phyloP scores from a whole-genome alignment of 805 yeast species.

The Suhomyces kilbournensis region DNA sequence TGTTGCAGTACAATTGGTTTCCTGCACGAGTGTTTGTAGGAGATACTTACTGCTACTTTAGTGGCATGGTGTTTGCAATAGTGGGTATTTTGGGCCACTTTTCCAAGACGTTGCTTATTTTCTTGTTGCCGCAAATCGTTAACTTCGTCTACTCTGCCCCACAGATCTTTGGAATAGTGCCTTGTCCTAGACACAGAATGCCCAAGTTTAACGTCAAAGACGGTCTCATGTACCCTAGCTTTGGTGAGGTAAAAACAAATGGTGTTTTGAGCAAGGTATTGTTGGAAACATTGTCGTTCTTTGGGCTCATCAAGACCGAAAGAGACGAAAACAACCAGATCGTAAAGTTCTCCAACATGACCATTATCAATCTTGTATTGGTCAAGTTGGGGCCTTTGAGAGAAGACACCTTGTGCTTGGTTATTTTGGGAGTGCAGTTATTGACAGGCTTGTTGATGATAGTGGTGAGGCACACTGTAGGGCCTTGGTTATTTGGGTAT shows the following conservation, averaged over 20 bases:
- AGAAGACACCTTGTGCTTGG: constrained; percentile 70
- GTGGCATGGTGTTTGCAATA: constrained; percentile 98
- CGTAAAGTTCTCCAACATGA: constrained; percentile 69
- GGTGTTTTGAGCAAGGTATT: constrained; percentile 22
- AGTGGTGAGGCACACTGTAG: constrained; percentile 74
- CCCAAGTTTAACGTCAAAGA: constrained; percentile 71
- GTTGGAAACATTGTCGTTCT: constrained; percentile 44
- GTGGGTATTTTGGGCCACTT: constrained; percentile 96
- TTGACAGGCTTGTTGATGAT: constrained; percentile 64
- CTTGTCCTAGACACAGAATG: constrained; percentile 93
- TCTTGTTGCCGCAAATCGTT: constrained; percentile 87
- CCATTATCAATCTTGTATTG: constrained; percentile 76
- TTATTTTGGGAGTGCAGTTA: constrained; percentile 63
- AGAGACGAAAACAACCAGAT: constrained; percentile 21
- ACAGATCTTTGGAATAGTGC: constrained; percentile 79
- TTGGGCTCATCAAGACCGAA: constrained; percentile 46
- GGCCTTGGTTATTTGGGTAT: constrained; percentile 82
- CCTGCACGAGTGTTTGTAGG: constrained; percentile 96
- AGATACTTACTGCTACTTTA: constrained; percentile 95
- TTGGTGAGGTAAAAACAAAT: constrained; percentile 31
- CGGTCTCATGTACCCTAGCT: constrained; percentile 69
- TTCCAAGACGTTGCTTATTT: constrained; percentile 83
- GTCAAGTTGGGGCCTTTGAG: constrained; percentile 90
- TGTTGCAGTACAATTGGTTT: constrained; percentile 79
- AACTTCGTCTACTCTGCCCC: constrained; percentile 92